Base-by-base conservation (phyloP, 2,329 filamentous ascomycete genomes). In the Talaromyces sp. region DNA sequence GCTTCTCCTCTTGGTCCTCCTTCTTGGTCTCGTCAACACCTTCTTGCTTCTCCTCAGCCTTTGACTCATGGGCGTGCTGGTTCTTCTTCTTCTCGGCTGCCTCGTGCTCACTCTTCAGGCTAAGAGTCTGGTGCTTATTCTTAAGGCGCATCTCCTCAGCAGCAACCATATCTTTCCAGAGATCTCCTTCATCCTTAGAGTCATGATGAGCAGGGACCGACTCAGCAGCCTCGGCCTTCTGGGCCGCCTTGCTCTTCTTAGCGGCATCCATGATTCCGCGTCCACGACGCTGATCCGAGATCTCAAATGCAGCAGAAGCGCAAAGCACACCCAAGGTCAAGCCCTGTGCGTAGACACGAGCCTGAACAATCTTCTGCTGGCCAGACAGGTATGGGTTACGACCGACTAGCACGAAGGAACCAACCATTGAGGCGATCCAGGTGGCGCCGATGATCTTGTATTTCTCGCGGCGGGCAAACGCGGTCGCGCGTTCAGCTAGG, bases 281-380 rank as follows among this genome's bases (percentile, higher is more conserved):
- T 44, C 90, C 90, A 68, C 83, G 83, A 69, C 86, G 86, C 61
- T 88, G 88, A 74, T 99, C 94, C 49, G 78, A 79, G 37, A 86
- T 82, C 84, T 97, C 92, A 65, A 97, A 88, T 10, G 85, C 88
- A 42, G 93, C 91, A 29, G 86, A 89, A 51, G 90, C 85, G 68
- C 96, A 83, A 51, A 97, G 80, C 47, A 96, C 90, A 58, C 87
- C 89, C 42, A 97, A 79, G 4, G 92, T 96, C 64, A 96, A 78
- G 5, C 89, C 91, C 78, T 97, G 92, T 3, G 92, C 92, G 75
- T 96, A 96, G 60, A 97, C 88, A 83, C 92, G 87, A 20, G 91
- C 92, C 81, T 97, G 92, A 14, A 97, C 92, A 19, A 97, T 78
- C 81, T 96, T 96, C 80, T 97, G 92, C 55, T 83, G 77, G 2